phyloP scores from a whole-genome alignment of 2,329 filamentous ascomycete genomes.

The Monilinia aucupariae region DNA sequence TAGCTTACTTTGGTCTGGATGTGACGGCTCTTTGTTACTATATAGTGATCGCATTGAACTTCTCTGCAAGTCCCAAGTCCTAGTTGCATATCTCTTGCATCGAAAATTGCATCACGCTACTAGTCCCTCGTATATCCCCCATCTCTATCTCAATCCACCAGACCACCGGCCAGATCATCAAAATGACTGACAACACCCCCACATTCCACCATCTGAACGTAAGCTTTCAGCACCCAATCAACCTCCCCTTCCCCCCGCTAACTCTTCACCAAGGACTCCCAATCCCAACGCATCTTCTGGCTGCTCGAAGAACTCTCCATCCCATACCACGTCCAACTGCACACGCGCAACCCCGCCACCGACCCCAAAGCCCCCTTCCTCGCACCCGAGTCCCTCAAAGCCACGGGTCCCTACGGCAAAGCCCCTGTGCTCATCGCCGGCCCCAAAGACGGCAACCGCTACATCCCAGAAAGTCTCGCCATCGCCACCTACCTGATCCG shows the following conservation, averaged over 20 bases:
- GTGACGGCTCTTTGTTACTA: no score
- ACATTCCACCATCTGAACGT: constrained; percentile 31
- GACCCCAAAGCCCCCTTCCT: constrained; percentile 39
- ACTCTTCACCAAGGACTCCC: constrained; percentile 47
- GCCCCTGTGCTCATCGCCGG: constrained; percentile 59
- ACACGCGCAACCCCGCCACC: constrained; percentile 51
- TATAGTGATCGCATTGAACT: no score
- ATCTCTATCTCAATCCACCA: background rate
- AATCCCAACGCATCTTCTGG: constrained; percentile 63
- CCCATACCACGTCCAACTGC: constrained; percentile 73
- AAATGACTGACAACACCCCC: constrained; percentile 23
- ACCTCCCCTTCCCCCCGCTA: background rate
- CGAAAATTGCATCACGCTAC: background rate
- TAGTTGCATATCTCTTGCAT: background rate
- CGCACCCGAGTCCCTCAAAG: constrained; percentile 63
- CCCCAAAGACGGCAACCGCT: constrained; percentile 25
- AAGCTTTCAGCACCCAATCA: background rate
- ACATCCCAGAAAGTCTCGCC: constrained; percentile 32
- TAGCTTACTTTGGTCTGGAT: no score
- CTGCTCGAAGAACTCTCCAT: constrained; percentile 64
- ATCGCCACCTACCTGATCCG: constrained; percentile 36
- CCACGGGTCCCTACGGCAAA: constrained; percentile 78
- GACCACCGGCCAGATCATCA: background rate
- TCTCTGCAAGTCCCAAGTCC: background rate
- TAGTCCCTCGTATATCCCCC: no score